phyloP scores from a whole-genome alignment of 2,329 filamentous ascomycete genomes.

The Nigrospora oryzae region DNA sequence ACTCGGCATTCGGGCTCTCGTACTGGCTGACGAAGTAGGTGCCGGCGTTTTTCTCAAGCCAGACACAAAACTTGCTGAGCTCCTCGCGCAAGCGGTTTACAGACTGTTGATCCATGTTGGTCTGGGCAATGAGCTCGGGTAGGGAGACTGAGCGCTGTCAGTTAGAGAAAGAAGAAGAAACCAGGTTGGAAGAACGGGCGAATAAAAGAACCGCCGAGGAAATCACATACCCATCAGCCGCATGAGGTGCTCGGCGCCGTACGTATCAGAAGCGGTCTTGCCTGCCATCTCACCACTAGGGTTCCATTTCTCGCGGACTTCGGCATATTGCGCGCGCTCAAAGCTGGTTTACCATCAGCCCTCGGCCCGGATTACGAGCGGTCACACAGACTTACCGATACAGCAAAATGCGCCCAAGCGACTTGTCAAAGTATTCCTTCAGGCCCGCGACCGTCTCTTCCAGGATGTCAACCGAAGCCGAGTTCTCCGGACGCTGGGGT shows the following conservation, averaged over 20 bases:
- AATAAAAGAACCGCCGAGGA: not conserved
- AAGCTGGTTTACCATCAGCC: conserved; percentile 45
- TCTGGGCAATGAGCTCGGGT: conserved; percentile 90
- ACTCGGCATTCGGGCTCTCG: conserved; percentile 62
- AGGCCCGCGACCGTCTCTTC: conserved; percentile 83
- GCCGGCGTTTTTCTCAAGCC: conserved; percentile 69
- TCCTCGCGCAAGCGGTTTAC: conserved; percentile 85
- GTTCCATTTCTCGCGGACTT: conserved; percentile 64
- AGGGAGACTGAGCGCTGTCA: conserved; percentile 57
- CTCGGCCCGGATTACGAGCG: too few species aligned
- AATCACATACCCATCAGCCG: conserved; percentile 69
- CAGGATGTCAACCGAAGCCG: conserved; percentile 73
- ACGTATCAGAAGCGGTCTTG: conserved; percentile 71
- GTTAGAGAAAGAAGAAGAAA: conserved; percentile 1
- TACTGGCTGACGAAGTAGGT: conserved; percentile 74
- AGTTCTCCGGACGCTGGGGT: conserved; percentile 54
- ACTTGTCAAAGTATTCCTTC: conserved; percentile 90
- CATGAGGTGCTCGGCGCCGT: conserved; percentile 86
- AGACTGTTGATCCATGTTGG: conserved; percentile 93
- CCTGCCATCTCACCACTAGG: conserved; percentile 53
- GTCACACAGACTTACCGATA: conserved; percentile 49
- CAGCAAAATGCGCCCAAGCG: conserved; percentile 77
- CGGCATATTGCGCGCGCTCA: conserved; percentile 80
- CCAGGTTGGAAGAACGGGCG: not conserved
- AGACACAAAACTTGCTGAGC: conserved; percentile 74